Base-by-base conservation (phyloP, 306 rosid species). In the Lagenaria siceraria region DNA sequence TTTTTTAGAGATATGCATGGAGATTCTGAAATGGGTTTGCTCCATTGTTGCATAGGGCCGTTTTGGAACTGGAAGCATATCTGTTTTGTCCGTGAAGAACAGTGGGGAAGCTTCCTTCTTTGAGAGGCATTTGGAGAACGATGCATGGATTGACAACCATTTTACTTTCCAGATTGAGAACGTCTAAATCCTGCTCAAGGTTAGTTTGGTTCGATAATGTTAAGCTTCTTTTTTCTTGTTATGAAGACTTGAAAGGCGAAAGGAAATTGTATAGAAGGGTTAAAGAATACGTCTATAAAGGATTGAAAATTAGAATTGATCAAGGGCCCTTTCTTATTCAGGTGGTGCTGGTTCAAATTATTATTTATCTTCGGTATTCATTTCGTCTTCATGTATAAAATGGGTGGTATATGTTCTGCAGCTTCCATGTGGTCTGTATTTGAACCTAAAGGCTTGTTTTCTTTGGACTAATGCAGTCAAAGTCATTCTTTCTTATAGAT, bases 61-160 rank as follows among this genome's bases (percentile, higher is more conserved):
- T 33, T 94, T 86, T 83, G 98, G 98, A 76, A 94, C 98, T 74
- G 81, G 95, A 87, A 91, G 95, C 89, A 84, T 88, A 38, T 89
- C 96, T 72, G 94, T 89, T 35, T 36, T 91, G 75, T 79, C 79
- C 54, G 89, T 85, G 73, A 89, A 86, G 76, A 74, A 89, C 68
- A 83, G 36, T 78, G 92, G 87, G 51, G 93, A 90, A 79, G 88
- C 84, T 18, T 51, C 43, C 49, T 92, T 89, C 83, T 87, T 82
- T 14, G 93, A 92, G 80, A 94, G 83, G 79, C 76, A 78, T 82
- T 60, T 90, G 62, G 90, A 88, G 33, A 80, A 78, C 56, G 78
- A 75, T 35, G 55, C 71, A 62, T 94, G 98, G 98, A 80, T 81
- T 60, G 95, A 92, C 54, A 79, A 80, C 33, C 75, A 66, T 54